phyloP scores from a whole-genome alignment of 1,139 yeast species.

The Suhomyces ambrosiae region DNA sequence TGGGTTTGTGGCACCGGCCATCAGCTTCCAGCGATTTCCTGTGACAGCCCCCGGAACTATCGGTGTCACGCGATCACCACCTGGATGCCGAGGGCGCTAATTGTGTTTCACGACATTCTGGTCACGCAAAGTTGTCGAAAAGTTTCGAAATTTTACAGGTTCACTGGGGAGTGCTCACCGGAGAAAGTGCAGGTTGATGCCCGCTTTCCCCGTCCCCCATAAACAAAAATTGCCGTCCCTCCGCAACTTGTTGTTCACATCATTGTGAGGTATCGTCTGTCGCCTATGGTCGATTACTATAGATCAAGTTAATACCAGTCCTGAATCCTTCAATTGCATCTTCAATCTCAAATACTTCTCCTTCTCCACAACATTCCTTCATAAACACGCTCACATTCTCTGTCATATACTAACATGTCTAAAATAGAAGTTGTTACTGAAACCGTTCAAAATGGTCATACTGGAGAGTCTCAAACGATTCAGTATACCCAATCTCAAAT shows the following conservation, averaged over 20 bases:
- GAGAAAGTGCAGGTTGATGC: constrained; percentile 10
- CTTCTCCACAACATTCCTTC: constrained; percentile 1
- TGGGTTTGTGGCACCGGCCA: constrained; percentile 3
- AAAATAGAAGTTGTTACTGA: constrained; percentile 64
- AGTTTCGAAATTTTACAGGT: constrained; percentile 8
- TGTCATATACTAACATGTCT: constrained; percentile 44
- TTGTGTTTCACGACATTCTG: constrained; percentile 6
- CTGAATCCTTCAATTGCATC: constrained; percentile 4
- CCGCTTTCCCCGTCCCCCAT: constrained; percentile 16
- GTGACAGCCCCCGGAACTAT: constrained; percentile 3
- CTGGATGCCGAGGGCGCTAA: background rate
- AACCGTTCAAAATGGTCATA: constrained; percentile 73
- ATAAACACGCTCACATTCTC: background rate
- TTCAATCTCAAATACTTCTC: background rate
- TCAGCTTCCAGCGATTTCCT: background rate
- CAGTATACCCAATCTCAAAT: constrained; percentile 76
- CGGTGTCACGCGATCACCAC: background rate
- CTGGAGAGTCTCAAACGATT: constrained; percentile 62
- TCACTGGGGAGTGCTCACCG: background rate
- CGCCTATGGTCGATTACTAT: constrained; percentile 8
- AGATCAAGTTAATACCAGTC: background rate
- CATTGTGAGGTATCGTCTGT: constrained; percentile 5
- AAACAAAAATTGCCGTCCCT: constrained; percentile 12
- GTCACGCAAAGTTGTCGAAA: constrained; percentile 15
- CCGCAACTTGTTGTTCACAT: constrained; percentile 8